Evolutionary conservation across 106 monocot species (phyloP).

Genomic region (Triglochin maritima): DNA sequence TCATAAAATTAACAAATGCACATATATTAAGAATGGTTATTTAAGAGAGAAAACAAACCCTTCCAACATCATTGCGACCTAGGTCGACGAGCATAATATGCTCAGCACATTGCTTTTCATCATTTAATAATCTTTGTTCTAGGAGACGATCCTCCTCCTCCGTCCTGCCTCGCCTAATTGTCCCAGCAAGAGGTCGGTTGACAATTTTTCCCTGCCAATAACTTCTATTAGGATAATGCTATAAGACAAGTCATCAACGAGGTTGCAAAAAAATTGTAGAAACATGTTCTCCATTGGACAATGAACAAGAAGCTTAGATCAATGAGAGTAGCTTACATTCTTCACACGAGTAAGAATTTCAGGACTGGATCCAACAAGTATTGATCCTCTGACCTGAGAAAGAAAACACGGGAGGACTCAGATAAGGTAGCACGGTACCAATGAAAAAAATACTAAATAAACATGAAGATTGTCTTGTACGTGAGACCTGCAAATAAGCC

Average conservation of each 20-base stretch:
- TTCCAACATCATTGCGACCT: slow-evolving; percentile 66
- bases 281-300: neutral
- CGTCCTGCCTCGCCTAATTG: slow-evolving; percentile 42
- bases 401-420: neutral
- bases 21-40: no score
- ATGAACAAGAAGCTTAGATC: no score
- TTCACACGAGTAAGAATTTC: slow-evolving; percentile 85
- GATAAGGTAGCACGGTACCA: no score
- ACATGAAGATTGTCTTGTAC: no score
- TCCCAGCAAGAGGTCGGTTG: slow-evolving; percentile 65
- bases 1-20: no score
- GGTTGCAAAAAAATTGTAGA: no score
- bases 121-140: slow-evolving; percentile 36
- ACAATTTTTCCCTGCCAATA: slow-evolving; percentile 42
- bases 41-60: slow-evolving; percentile 6
- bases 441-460: no score
- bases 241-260: no score
- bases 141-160: slow-evolving; percentile 33
- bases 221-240: no score
- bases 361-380: slow-evolving; percentile 89
- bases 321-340: slow-evolving; percentile 24
- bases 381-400: slow-evolving; percentile 76
- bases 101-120: slow-evolving; percentile 71
- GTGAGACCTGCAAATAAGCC: slow-evolving; percentile 73
- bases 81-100: slow-evolving; percentile 71